These are phyloP conservation scores for Albizia julibrissin DNA, from an alignment of 306 rosid species.

Conservation along the genomic window DNA sequence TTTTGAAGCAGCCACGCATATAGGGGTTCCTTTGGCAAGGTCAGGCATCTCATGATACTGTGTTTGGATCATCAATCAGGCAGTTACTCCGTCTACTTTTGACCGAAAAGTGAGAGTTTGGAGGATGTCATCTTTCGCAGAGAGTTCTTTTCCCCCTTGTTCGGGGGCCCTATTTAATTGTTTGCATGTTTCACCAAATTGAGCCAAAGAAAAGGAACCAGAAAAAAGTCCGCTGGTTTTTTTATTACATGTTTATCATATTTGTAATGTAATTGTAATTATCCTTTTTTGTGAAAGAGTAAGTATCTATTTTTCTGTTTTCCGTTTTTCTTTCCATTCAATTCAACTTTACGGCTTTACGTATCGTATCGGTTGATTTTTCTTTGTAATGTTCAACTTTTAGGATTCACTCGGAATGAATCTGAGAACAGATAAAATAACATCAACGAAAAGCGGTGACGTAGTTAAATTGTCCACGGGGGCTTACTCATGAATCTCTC, in stretches of 20 bases:
- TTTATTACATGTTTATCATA: neutral
- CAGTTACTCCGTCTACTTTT: constrained; percentile 29
- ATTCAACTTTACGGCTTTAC: neutral
- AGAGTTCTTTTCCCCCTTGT: neutral
- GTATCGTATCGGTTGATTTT: neutral
- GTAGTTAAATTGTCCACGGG: too few species aligned
- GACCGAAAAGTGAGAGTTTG: constrained; percentile 29
- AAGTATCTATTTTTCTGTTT: neutral
- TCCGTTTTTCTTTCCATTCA: neutral
- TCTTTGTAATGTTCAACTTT: neutral
- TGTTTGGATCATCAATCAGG: constrained; percentile 43
- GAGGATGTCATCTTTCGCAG: constrained; percentile 36
- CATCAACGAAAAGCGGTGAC: neutral
- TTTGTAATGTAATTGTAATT: neutral
- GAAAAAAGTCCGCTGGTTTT: neutral
- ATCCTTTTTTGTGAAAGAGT: neutral
- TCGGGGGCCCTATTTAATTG: constrained; percentile 26
- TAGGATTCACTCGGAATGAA: neutral
- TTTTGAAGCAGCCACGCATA: constrained; percentile 43
- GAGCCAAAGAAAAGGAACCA: neutral
- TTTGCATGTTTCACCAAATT: constrained; percentile 22
- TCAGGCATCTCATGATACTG: constrained; percentile 33
- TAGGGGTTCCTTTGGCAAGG: constrained; percentile 32
- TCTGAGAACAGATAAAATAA: neutral
- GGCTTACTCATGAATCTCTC: neutral